phyloP scores from a whole-genome alignment of 176 grass and related monocot species.

The Zea luxurians region DNA sequence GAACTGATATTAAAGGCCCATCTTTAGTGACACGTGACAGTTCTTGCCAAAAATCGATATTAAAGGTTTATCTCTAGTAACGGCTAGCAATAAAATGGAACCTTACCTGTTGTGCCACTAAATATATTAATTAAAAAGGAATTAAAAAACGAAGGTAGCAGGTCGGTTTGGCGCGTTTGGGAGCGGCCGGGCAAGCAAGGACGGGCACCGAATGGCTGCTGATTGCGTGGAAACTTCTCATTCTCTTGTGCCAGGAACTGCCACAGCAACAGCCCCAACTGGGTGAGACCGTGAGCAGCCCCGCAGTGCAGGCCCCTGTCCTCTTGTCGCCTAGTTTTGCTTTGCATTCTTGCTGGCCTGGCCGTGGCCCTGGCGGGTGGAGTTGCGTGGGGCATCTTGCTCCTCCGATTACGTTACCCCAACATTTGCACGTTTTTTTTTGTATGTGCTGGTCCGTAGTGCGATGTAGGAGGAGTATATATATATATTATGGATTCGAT shows the following conservation, averaged over 20 bases:
- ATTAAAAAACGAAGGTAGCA: too few species aligned
- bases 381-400: slow-evolving; percentile 16
- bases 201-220: background rate
- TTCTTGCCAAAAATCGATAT: too few species aligned
- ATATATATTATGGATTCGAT: too few species aligned
- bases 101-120: too few species aligned
- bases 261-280: background rate
- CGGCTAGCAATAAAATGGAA: too few species aligned
- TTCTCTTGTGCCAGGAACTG: background rate
- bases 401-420: background rate
- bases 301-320: background rate
- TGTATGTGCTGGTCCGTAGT: background rate
- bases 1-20: too few species aligned
- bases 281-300: too few species aligned
- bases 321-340: background rate
- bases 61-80: too few species aligned
- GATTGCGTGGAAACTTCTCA: slow-evolving; percentile 26
- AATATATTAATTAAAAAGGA: too few species aligned
- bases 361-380: too few species aligned
- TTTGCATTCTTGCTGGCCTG: background rate
- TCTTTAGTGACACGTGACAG: too few species aligned
- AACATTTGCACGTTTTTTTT: background rate
- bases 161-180: background rate
- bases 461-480: too few species aligned
- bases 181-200: background rate